Base-by-base conservation (phyloP, 768 basidiomycete species). In the Trametes punicea region DNA sequence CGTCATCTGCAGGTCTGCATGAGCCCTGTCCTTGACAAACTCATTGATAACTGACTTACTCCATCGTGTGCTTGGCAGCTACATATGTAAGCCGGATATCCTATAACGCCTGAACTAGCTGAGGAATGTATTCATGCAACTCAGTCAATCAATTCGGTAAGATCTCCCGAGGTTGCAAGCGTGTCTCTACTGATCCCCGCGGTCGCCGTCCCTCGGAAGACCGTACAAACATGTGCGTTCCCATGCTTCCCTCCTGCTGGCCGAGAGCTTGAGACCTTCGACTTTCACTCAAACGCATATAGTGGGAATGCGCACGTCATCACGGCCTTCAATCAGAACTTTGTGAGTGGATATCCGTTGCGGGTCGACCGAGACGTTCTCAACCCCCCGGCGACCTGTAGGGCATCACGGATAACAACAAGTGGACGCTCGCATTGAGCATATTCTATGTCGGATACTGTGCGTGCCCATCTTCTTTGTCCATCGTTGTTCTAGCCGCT, bases 371-470 rank as follows among this genome's bases (percentile, higher is more conserved):
- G 38, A 6, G 8, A 9, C 27, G 13, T 48, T 15, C 20, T 50
- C 49, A 21, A 16, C 13, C 18, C 54, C 11, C 23, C 48, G 8
- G 30, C 5, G 33, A 11, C 23, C 36, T 21, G 13, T 36, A 81
- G 80, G 81, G 75, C 20, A 75, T 83, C 46, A 75, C 76, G 20
- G 67, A 71, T 40, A 83, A 83, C 62, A 71, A 77, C 55, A 79
- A 76, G 65, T 82, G 81, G 81, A 82, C 81, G 0, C 65, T 82
- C 9, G 81, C 75, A 3, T 65, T 82, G 40, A 80, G 80, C 55
- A 80, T 83, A 23, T 83, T 83, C 67, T 82, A 83, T 55, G 79
- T 81, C 23, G 81, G 81, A 40, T 83, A 83, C 60, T 82, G 81
- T 81, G 55, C 52, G 73, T 64, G 5, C n/a, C 18, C 20, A 9